Evolutionary conservation across 2,329 filamentous ascomycete genomes (phyloP), one percentile per base, ranked within the genome.

Genomic region (Cladophialophora immunda): DNA sequence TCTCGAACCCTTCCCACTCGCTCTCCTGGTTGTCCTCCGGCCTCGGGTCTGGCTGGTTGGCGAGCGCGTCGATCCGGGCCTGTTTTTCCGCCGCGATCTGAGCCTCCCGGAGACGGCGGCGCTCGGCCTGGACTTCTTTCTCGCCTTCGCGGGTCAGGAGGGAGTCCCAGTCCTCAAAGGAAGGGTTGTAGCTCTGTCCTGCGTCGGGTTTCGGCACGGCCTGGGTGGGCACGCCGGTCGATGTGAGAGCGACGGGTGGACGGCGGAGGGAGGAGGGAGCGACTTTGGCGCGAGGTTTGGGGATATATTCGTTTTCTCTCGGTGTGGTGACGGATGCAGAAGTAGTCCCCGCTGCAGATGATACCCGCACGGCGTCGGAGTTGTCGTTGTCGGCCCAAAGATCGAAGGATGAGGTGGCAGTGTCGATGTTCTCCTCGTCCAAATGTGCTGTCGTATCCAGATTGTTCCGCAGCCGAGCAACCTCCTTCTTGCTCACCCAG

Each of bases 101-200:
- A 64, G 93, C 92, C 9, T 86, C 87, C 70, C 89, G 87, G 5
- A 94, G 79, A 5, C 93, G 89, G 77, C 90, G 88, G 77, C 88
- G 86, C 80, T 98, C 94, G 0, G 89, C 87, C 70, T 90, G 91
- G 1, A 97, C 83, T 15, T 91, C 94, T 79, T 92, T 92, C 64
- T 89, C 86, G 54, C 92, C 91, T 78, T 96, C 92, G 50, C 87
- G 84, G 22, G 86, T 85, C 53, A 97, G 82, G 17, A 94, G 87
- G 8, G 87, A 85, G 73, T 94, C 90, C 85, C 96, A 99, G 70
- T 97, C 93, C 70, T 88, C 86, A 73, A 96, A 96, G 5, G 87
- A 83, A 0, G 95, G 95, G 77, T 99, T 99, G 82, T 99, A 99
- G 73, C 92, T 97, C 78, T 90, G 92, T 66, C 92, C 93, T 17